Conservation (phyloP, 805 yeast genomes). For the Candida sanyiensis region DNA sequence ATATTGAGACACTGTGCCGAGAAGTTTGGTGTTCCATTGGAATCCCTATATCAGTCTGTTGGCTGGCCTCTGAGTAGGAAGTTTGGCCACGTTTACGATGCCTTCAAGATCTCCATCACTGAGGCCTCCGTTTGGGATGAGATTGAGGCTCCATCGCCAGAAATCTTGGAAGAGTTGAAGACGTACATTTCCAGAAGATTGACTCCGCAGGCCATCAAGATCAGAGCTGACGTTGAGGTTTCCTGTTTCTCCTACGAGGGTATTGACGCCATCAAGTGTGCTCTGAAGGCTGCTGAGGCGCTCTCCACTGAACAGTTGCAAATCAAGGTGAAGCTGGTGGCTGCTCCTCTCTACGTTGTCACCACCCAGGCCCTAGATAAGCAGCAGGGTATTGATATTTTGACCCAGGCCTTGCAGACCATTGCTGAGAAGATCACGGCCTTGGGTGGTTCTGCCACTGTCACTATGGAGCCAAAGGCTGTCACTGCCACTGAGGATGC, state of each 20-base stretch:
- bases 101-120: slow-evolving; percentile 92
- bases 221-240: slow-evolving; percentile 97
- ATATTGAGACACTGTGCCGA: slow-evolving; percentile 98
- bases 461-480: slow-evolving; percentile 98
- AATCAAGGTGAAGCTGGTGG: slow-evolving; percentile 90
- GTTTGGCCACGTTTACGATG: slow-evolving; percentile 96
- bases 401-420: slow-evolving; percentile 73
- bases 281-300: slow-evolving; percentile 81
- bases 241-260: slow-evolving; percentile 97
- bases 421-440: slow-evolving; percentile 64
- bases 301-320: slow-evolving; percentile 79
- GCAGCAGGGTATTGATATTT: slow-evolving; percentile 73
- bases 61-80: slow-evolving; percentile 98
- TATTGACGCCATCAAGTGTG: slow-evolving; percentile 90
- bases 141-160: slow-evolving; percentile 63
- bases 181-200: slow-evolving; percentile 85
- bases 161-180: slow-evolving; percentile 77
- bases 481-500: slow-evolving; percentile 98
- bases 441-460: slow-evolving; percentile 81
- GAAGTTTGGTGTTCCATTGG: slow-evolving; percentile 84
- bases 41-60: slow-evolving; percentile 75
- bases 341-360: slow-evolving; percentile 93
- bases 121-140: slow-evolving; percentile 81
- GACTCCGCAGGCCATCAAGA: slow-evolving; percentile 96
- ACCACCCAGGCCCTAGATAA: slow-evolving; percentile 92